Conservation (phyloP, 2,329 filamentous ascomycete species). For the Neophaeococcomyces mojaviensis region DNA sequence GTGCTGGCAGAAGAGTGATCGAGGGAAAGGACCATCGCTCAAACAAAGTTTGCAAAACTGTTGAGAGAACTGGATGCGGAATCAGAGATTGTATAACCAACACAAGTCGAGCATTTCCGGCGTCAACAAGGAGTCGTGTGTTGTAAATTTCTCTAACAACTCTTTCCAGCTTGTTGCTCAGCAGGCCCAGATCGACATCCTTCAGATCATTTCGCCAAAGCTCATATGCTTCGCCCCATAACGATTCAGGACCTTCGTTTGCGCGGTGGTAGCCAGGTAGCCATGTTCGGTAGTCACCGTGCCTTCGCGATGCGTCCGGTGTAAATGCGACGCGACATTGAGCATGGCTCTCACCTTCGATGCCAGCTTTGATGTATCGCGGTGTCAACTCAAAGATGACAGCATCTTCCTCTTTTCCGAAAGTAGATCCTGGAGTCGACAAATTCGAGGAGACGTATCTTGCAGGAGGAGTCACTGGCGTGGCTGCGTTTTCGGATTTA, state of each 20-base stretch:
- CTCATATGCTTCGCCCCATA: conserved; percentile 49
- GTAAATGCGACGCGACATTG: conserved; percentile 64
- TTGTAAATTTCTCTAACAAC: conserved; percentile 73
- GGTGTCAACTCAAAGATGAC: conserved; percentile 77
- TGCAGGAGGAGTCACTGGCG: conserved; percentile 56
- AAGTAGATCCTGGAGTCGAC: conserved; percentile 50
- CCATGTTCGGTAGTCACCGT: conserved; percentile 75
- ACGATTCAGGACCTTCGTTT: conserved; percentile 31
- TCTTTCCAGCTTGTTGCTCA: conserved; percentile 81
- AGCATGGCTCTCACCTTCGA: conserved; percentile 73
- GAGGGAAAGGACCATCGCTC: conserved; percentile 69
- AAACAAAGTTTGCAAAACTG: conserved; percentile 71
- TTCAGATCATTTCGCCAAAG: conserved; percentile 73
- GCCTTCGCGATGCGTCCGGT: conserved; percentile 66
- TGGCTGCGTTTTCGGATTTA: conserved; percentile 2
- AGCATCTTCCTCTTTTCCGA: conserved; percentile 71
- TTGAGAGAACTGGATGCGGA: conserved; percentile 69
- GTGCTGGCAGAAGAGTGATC: conserved; percentile 70
- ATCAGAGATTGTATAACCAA: conserved; percentile 70
- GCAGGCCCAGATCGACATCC: conserved; percentile 65
- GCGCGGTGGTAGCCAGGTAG: conserved; percentile 44
- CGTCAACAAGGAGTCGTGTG: conserved; percentile 55
- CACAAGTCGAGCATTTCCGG: conserved; percentile 65
- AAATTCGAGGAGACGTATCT: conserved; percentile 49
- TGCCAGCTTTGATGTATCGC: conserved; percentile 70